Base-by-base conservation (phyloP, 2,329 filamentous ascomycete species). In the Stylonectria norvegica region DNA sequence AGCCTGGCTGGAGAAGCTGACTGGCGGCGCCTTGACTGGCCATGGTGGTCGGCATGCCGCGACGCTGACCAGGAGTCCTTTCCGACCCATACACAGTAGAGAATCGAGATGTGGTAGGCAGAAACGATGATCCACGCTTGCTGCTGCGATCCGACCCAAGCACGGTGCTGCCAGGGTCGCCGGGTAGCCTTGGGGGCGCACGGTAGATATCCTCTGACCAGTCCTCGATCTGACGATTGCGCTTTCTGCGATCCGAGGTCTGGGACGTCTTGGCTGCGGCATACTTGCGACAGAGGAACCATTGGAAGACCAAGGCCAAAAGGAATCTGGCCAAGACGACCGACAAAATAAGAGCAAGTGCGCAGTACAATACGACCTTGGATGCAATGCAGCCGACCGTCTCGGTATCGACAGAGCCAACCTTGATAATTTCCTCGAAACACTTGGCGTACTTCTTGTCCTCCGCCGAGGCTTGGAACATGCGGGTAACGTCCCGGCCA, bases 161-260 rank as follows among this genome's bases (percentile, higher is more conserved):
- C 44, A 81, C 76, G 35, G 78, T 83, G 57, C 79, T 85, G 43
- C 79, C 78, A 29, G 85, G 70, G 55, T 95, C 81, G 14, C 81
- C 93, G 4, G 84, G 78, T 49, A 96, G 74, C 51, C 89, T 86
- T 39, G 85, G 83, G 17, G 89, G 89, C 4, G 91, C 86, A 30
- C 89, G 86, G 65, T 98, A 97, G 56, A 98, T 98, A 59, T 98
- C 93, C 50, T 97, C 88, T 11, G 85, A 85, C 93, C 93, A 98
- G 57, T 96, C 91, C 64, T 98, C 93, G 50, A 98, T 98, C 68
- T 97, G 89, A 54, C 85, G 82, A 53, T 90, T 85, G 43, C 93
- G 83, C 67, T 90, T 85, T 63, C 91, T 89, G 50, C 83, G 80
- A 62, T 93, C 81, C 5, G 83, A 81, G 12, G 81, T 81, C 63